Evolutionary conservation across 1,284 basidiomycete species (phyloP), one percentile per base, ranked within the genome.

Genomic region (Puccinia polysora): DNA sequence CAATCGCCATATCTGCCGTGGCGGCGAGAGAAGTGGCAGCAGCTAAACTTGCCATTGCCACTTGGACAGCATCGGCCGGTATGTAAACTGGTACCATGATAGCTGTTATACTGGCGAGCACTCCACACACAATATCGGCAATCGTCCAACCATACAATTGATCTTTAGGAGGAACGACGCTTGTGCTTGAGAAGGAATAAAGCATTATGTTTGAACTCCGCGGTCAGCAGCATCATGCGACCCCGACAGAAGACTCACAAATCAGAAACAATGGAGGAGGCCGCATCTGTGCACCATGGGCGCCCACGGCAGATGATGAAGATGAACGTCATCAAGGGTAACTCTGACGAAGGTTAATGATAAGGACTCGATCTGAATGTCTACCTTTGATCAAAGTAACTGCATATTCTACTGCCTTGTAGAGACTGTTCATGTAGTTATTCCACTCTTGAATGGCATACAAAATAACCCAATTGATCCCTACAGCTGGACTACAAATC

Each of bases 391-490:
- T 47, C 10, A 70, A n/a, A 47, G 28, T 58, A 25, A 70, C 30
- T 34, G 67, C 67, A 50, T 47, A 34, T 8, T 70, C 56, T 0
- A 60, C 56, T 32, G 67, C 67, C 14, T 60, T 60, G 23, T 70
- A 70, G 28, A 70, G 56, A 50, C 52, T 50, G 45, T 70, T 70
- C 67, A 70, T 70, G 25, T 59, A 70, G 56, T 53, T 70, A 52
- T 50, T 70, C 67, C 67, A 70, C 60, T 70, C 40, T 34, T 70
- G 67, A 23, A 58, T 34, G 4, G 67, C 67, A 36, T 70, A 70
- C 30, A 70, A 70, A 25, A 70, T 70, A 23, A 70, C 49, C 55
- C 56, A 70, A 52, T 70, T 70, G n/a, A 70, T 52, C 47, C 67
- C 67, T n/a, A 60, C 55, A 12, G 67, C 67, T 50, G 67, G 67